Evolutionary conservation across 2,329 filamentous ascomycete genomes (phyloP), one percentile per base, ranked within the genome.

Genomic region (Neonectria ditissima): DNA sequence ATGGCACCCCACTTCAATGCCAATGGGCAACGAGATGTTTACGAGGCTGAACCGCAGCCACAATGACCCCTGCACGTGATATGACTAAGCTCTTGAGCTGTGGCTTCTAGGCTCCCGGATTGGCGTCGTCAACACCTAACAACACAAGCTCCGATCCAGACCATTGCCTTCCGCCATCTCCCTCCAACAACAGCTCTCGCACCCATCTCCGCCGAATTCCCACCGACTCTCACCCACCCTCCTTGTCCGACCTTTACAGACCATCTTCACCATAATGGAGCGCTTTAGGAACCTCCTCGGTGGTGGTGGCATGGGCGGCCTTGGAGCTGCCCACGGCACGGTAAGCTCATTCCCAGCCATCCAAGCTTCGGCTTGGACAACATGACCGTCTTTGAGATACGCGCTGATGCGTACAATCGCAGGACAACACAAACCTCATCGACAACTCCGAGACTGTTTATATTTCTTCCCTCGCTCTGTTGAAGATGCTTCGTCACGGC

Each of bases 381-480:
- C 62, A 43, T 14, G 62, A 57, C 34, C 20, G 9, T 53, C 26
- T 11, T 11, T 3, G 18, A 59, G 18, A 20, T 54, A n/a, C 26
- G 0, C 39, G 24, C 66, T 74, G 20, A 74, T 43, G 20, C 26
- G 6, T 10, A 22, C n/a, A 39, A 51, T 32, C 37, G 5, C 71
- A 97, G 93, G 95, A 98, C 75, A 96, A 95, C 73, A 87, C 89
- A 41, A 94, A 91, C 77, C 88, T 99, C 65, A 97, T 99, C 80
- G 96, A 99, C 80, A 99, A 99, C 84, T 97, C 95, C 74, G 96
- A 99, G 84, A 99, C 96, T 34, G 96, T 99, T 73, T 97, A 99
- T 84, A 99, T 99, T 75, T 99, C 96, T 55, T 99, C 96, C 52
- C 89, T 99, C 65, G 96, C 96, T 55, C 87, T 99, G 56, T 86